Conservation (phyloP, 805 yeast genomes). For the Maudiozyma pseudohumilis region DNA sequence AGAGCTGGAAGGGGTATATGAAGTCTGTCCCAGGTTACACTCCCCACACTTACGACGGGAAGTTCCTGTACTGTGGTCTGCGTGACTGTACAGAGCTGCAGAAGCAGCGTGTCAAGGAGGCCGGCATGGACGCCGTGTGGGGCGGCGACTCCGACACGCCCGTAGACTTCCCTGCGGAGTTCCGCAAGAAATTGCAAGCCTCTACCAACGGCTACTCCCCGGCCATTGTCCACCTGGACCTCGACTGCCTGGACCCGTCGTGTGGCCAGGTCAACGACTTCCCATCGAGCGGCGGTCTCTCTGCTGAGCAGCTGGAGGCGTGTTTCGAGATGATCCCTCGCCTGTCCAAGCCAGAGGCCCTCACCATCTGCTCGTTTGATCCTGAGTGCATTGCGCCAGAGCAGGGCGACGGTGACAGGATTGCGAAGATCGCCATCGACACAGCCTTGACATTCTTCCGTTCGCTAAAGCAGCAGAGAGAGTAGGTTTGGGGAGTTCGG, state of each 20-base stretch:
- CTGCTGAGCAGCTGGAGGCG: neutral
- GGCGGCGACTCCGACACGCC: neutral
- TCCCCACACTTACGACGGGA: neutral
- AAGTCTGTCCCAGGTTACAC: neutral
- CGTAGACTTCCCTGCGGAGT: neutral
- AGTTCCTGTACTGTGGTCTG: slow-evolving; percentile 1
- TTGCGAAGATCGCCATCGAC: neutral
- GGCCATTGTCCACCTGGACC: slow-evolving; percentile 1
- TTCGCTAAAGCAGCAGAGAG: no score
- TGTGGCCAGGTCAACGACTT: slow-evolving; percentile 1
- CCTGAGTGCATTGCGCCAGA: no score
- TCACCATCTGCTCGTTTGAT: slow-evolving; percentile 1
- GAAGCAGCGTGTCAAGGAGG: neutral
- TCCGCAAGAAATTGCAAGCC: neutral
- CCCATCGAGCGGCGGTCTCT: neutral
- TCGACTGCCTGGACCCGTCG: neutral
- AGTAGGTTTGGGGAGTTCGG: no score
- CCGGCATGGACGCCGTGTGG: neutral
- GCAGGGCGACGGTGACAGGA: slow-evolving; percentile 1
- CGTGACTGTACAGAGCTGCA: neutral
- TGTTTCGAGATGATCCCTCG: slow-evolving; percentile 1
- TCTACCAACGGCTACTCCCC: neutral
- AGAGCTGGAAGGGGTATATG: slow-evolving; percentile 1
- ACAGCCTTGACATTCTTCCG: neutral
- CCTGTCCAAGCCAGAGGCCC: neutral